phyloP scores from a whole-genome alignment of 1,284 basidiomycete species.

The Pseudozyma thailandica region DNA sequence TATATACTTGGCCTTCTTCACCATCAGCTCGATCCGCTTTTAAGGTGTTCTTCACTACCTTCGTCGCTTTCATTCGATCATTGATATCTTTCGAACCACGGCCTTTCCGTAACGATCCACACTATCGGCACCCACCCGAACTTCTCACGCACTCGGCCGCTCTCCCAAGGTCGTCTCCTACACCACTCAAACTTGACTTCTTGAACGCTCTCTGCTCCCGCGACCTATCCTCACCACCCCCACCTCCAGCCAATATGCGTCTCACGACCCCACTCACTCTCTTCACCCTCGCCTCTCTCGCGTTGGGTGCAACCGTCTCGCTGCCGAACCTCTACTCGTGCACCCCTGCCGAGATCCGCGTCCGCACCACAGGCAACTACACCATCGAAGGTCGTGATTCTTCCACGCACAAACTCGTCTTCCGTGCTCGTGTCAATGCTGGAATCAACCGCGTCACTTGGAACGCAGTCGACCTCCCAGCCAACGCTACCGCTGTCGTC shows the following conservation, averaged over 20 bases:
- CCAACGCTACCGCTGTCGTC: conserved; percentile 23
- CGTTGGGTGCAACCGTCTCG: conserved; percentile 2
- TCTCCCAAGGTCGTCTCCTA: no score
- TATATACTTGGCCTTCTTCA: no score
- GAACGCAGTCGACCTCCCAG: conserved; percentile 25
- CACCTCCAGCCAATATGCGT: conserved; percentile 4
- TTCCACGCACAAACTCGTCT: conserved; percentile 23
- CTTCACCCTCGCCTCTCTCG: not conserved
- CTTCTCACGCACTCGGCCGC: no score
- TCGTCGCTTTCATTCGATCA: no score
- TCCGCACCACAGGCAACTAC: conserved; percentile 32
- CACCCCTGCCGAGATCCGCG: conserved; percentile 25
- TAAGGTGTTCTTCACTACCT: no score
- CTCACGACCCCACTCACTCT: not conserved
- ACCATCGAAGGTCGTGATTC: conserved; percentile 34
- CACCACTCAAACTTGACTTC: no score
- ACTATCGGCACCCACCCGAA: no score
- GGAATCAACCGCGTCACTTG: conserved; percentile 18
- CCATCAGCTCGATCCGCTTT: no score
- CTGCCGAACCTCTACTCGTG: conserved; percentile 33
- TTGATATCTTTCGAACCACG: no score
- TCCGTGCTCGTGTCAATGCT: conserved; percentile 14
- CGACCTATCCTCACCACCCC: conserved; percentile 6
- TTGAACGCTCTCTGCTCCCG: not conserved
- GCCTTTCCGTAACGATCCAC: no score